Evolutionary conservation across 129 eudicot species (phyloP).

Genomic region (Arctium minus): DNA sequence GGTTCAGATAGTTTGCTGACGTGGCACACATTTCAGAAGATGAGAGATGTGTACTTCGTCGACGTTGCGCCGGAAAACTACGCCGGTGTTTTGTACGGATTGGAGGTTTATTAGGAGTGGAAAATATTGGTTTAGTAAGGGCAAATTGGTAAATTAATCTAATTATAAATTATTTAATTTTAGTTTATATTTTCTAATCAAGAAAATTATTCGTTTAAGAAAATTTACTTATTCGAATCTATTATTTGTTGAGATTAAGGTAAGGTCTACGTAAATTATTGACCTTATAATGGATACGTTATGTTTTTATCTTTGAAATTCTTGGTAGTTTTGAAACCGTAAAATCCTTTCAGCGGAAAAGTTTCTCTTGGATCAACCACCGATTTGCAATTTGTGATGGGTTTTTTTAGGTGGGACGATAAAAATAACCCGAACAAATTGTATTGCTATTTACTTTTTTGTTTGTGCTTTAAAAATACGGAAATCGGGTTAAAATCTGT

Average conservation of each 20-base stretch:
- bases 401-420: background rate
- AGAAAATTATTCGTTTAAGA: too few species aligned
- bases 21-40: constrained; percentile 47
- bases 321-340: too few species aligned
- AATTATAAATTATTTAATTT: background rate
- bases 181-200: background rate
- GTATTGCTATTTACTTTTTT: background rate
- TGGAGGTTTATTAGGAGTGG: background rate
- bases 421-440: background rate
- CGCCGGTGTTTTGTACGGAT: constrained; percentile 2
- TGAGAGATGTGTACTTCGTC: background rate
- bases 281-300: too few species aligned
- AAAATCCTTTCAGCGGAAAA: too few species aligned
- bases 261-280: too few species aligned
- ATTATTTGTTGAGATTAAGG: too few species aligned
- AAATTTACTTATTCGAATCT: too few species aligned
- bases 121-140: background rate
- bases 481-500: too few species aligned
- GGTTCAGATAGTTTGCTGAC: constrained; percentile 74
- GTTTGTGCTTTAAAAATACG: too few species aligned
- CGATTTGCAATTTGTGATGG: background rate
- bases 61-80: background rate
- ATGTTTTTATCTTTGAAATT: too few species aligned
- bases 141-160: background rate
- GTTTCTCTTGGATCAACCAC: too few species aligned